Conservation (phyloP, 2,329 filamentous ascomycete genomes). For the Aspergillus caelatus region DNA sequence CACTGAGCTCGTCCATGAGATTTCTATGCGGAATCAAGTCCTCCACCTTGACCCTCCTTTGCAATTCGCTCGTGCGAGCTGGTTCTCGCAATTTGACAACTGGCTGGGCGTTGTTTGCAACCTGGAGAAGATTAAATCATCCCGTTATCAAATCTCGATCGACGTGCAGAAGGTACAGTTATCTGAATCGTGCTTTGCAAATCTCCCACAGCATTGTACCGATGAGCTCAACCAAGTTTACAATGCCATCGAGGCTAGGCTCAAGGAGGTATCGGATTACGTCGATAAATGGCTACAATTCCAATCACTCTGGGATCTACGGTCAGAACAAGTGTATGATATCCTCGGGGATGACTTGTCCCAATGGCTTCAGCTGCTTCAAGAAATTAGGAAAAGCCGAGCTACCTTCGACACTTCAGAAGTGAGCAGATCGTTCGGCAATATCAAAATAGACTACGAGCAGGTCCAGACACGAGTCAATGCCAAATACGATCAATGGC, state of each 20-base stretch:
- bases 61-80: constrained; percentile 87
- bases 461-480: constrained; percentile 99
- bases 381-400: constrained; percentile 93
- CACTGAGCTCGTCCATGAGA: constrained; percentile 73
- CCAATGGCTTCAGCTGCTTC: constrained; percentile 91
- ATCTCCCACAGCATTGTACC: constrained; percentile 82
- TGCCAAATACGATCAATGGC: constrained; percentile 99
- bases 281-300: constrained; percentile 99
- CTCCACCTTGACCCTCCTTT: constrained; percentile 95
- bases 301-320: constrained; percentile 96
- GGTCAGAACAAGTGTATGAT: constrained; percentile 93
- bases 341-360: constrained; percentile 87
- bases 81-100: constrained; percentile 88
- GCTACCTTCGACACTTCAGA: constrained; percentile 97
- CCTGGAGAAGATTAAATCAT: constrained; percentile 90
- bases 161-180: constrained; percentile 46
- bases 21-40: constrained; percentile 97
- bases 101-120: constrained; percentile 95
- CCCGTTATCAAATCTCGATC: constrained; percentile 87
- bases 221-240: constrained; percentile 80
- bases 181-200: constrained; percentile 68
- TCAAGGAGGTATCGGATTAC: constrained; percentile 78
- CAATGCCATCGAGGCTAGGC: constrained; percentile 77
- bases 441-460: constrained; percentile 94
- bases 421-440: constrained; percentile 87